A percentile compares a stretch with the other conserved stretches of the same genome.
Conservation (phyloP, 2,329 filamentous ascomycete genomes). For the Rhynchosporium secalis region DNA sequence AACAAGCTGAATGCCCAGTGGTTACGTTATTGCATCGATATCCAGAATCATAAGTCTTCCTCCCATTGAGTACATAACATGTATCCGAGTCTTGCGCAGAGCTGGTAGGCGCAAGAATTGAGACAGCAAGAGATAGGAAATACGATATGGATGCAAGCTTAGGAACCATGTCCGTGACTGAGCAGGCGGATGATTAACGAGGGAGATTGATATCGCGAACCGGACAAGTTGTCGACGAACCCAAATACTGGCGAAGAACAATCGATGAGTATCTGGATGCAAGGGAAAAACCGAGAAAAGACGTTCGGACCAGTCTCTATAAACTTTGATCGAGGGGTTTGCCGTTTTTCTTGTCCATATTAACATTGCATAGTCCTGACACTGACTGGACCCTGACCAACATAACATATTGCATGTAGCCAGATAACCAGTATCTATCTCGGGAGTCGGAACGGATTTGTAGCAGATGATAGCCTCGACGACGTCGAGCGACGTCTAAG, state of each 20-base stretch:
- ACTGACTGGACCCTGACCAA: neutral
- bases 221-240: neutral
- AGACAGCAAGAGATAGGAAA: neutral
- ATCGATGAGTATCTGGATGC: neutral
- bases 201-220: neutral
- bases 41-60: constrained; percentile 15
- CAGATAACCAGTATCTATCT: too few species aligned
- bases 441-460: too few species aligned
- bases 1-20: constrained; percentile 30
- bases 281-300: too few species aligned
- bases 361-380: neutral
- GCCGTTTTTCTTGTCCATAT: neutral
- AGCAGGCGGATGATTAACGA: neutral
- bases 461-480: too few species aligned
- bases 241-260: neutral
- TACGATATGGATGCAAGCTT: neutral
- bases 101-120: constrained; percentile 1
- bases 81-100: constrained; percentile 16
- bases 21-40: constrained; percentile 32
- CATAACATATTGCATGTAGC: too few species aligned
- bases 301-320: neutral
- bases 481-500: too few species aligned
- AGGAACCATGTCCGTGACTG: neutral
- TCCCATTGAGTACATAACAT: constrained; percentile 31
- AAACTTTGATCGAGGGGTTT: neutral